Percentiles rank a stretch among this genome's conserved stretches.
These are phyloP conservation scores for Colletotrichum somersetense DNA, from an alignment of 2,329 filamentous ascomycete genomes.

Conservation along the genomic window DNA sequence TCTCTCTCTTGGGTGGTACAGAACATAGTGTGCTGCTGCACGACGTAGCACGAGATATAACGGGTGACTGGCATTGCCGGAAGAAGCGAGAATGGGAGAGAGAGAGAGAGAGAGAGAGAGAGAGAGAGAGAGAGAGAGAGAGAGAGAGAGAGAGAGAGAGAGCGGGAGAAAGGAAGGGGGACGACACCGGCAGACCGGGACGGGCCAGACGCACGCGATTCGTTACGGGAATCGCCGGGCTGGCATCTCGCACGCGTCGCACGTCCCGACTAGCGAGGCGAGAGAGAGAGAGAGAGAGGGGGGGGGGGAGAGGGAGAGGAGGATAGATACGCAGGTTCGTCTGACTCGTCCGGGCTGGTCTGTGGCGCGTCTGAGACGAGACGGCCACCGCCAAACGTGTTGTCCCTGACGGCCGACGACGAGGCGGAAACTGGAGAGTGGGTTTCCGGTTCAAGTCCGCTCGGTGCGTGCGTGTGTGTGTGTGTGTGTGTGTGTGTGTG, in stretches of 20 bases:
- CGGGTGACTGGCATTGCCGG: not conserved
- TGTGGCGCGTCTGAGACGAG: not conserved
- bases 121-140: too few relatives aligned
- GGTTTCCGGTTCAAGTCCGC: not conserved
- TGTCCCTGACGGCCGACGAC: not conserved
- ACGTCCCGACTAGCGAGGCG: not conserved
- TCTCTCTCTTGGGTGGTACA: not conserved
- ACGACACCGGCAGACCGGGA: not conserved
- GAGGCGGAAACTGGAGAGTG: too few relatives aligned
- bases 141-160: too few relatives aligned
- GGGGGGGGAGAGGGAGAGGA: not conserved
- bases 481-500: not conserved
- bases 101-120: too few relatives aligned
- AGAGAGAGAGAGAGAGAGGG: not conserved
- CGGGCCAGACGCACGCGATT: not conserved
- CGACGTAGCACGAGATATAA: slow-evolving; percentile 16
- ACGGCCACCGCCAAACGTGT: not conserved
- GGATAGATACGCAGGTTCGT: not conserved
- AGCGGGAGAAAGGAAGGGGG: too few relatives aligned
- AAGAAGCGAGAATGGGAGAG: not conserved
- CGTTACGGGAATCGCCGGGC: not conserved
- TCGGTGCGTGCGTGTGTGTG: not conserved
- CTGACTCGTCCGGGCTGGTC: not conserved
- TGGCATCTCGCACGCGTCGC: not conserved
- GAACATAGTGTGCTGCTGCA: not conserved